Conservation (phyloP, 106 monocot genomes). For the Acorus calamus region DNA sequence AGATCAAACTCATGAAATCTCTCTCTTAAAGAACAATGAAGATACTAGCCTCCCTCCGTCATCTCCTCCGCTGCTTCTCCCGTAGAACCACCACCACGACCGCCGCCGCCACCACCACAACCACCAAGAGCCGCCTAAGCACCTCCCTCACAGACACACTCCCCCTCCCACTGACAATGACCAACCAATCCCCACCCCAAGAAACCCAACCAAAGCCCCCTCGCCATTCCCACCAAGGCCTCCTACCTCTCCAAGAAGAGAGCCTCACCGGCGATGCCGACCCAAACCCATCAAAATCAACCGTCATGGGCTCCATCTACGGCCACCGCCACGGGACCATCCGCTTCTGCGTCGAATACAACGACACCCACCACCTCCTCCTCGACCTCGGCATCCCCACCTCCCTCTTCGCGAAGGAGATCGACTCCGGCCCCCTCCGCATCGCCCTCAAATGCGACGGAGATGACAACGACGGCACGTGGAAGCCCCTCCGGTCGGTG, state of each 20-base stretch:
- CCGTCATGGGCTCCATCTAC: conserved; percentile 38
- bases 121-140: conserved; percentile 28
- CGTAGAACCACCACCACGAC: background rate
- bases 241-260: conserved; percentile 14
- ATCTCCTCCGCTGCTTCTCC: background rate
- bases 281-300: conserved; percentile 3
- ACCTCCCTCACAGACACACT: conserved; percentile 2
- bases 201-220: too few species aligned
- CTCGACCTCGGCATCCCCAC: conserved; percentile 35
- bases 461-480: background rate
- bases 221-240: conserved; percentile 3
- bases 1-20: too few species aligned
- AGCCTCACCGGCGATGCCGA: conserved; percentile 28
- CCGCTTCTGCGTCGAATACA: conserved; percentile 37
- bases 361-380: conserved; percentile 22
- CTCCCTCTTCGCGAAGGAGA: conserved; percentile 27
- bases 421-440: conserved; percentile 32
- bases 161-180: conserved; percentile 1
- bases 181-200: too few species aligned
- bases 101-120: background rate
- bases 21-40: too few species aligned
- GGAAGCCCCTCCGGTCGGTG: background rate
- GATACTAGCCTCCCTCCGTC: background rate
- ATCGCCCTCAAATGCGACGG: conserved; percentile 28
- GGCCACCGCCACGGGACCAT: conserved; percentile 30